Base-by-base conservation (phyloP, 345 rosid genomes). In the Xanthoceras sorbifolium region DNA sequence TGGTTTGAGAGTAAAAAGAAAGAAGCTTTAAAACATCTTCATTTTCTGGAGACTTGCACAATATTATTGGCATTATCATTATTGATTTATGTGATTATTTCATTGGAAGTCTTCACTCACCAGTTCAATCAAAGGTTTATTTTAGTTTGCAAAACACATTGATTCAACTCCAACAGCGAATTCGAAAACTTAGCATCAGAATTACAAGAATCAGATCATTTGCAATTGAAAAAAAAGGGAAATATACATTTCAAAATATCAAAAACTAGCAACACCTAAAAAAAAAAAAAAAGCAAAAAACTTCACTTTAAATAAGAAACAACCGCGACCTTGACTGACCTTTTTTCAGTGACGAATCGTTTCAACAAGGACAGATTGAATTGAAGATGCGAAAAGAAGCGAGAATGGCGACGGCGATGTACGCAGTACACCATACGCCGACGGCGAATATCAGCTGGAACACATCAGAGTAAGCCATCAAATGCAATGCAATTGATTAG, bases 371-470 rank as follows among this genome's bases (percentile, higher is more conserved):
- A 73, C 88, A 90, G 46, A 93, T 31, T 34, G 86, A 87, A 68
- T 78, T 75, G 76, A 92, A 64, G 74, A 89, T 72, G 65, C 93
- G 91, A 75, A 91, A 76, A 11, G 90, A 90, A n/a, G 93, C 83
- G 63, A 91, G 71, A 74, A 95, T 62, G 22, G 94, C 94, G 40
- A 86, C 94, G 9, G 89, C 74, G 71, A 93, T 74, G 76, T 93
- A 95, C 20, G 97, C 99, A 62, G 88, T 71, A 70, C 92, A 95
- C 99, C 98, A 93, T 72, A 95, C 92, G 59, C 87, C 91, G 72
- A 89, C 77, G 50, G 92, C 87, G 25, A 89, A 86, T 76, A 93
- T 76, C 71, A 87, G 78, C 34, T 76, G 87, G 79, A 93, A 84
- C 28, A 77, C 40, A 79, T 89, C 82, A 78, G 87, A 83, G 73